Evolutionary conservation across 495 filamentous ascomycete species (phyloP), one percentile per base, ranked within the genome.

Genomic region (Opeltia flavorubescens): DNA sequence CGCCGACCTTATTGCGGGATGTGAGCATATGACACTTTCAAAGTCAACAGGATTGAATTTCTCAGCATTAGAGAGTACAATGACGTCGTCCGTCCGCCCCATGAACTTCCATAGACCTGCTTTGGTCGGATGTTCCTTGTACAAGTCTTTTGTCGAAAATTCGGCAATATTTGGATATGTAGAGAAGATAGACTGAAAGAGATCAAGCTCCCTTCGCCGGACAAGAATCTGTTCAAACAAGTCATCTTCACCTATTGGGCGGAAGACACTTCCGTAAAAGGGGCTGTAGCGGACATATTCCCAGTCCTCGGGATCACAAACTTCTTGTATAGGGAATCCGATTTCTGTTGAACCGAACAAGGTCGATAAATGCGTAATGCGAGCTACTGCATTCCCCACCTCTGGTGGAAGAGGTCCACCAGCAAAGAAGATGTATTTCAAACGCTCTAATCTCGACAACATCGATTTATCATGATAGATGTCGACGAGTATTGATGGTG

Each of bases 11-110:
- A 80, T 57, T 9, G 57, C 49, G 0, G 71, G 62, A 43, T 74
- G 66, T 6, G 48, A 58, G 26, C 50, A 46, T 15, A 82, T 46
- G 2, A 52, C 59, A 6, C 55, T 49, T 50, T 82, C 77, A 17
- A 78, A 63, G 3, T 59, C 58, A 5, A 75, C 57, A 1, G 76
- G 75, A 50, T 79, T 78, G 4, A 77, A 55, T 56, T 78, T 82
- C 59, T 78, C 74, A 18, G 72, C 77, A 51, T 70, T 78, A 1
- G 68, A 71, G 47, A 80, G 69, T 9, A 79, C 74, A 26, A 80
- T 69, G 46, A 80, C 60, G 56, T 77, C 76, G 50, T 82, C 78
- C 12, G 57, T 59, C 6, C 77, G 62, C 5, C 75, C 71, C 25
- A 59, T 51, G 43, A 73, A 76, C 20, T 60, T 59, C 71, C 68